Conservation (phyloP, 1,284 basidiomycete species). For the Sanghuangporus sanghuang region DNA sequence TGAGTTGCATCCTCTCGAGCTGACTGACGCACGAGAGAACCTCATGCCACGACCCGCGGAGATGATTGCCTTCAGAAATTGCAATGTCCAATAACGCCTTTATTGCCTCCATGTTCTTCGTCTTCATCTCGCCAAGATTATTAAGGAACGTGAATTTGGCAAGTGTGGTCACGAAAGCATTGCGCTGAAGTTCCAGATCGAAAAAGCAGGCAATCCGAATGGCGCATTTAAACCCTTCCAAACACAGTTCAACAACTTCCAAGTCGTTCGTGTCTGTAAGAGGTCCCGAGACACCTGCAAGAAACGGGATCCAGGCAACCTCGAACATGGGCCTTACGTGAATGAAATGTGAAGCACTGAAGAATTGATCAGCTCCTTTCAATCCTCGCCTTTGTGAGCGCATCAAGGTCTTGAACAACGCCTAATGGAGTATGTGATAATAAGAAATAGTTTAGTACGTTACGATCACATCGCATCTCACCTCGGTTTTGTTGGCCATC, state of each 20-base stretch:
- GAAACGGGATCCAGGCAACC: slow-evolving; percentile 95
- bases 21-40: slow-evolving; percentile 95
- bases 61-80: slow-evolving; percentile 88
- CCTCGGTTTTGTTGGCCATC: slow-evolving; percentile 95
- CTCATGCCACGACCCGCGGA: slow-evolving; percentile 95
- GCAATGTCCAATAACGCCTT: slow-evolving; percentile 91
- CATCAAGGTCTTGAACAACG: slow-evolving; percentile 86
- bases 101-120: slow-evolving; percentile 98
- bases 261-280: slow-evolving; percentile 91
- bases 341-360: slow-evolving; percentile 90
- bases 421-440: slow-evolving; percentile 37
- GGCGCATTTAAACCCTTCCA: slow-evolving; percentile 91
- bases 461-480: slow-evolving; percentile 27
- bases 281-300: slow-evolving; percentile 89
- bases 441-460: background rate
- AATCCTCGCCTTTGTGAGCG: slow-evolving; percentile 79
- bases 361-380: slow-evolving; percentile 78
- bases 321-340: slow-evolving; percentile 98
- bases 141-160: slow-evolving; percentile 95
- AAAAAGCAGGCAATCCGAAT: slow-evolving; percentile 94
- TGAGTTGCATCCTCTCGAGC: slow-evolving; percentile 95
- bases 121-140: slow-evolving; percentile 96
- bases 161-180: slow-evolving; percentile 97
- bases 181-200: slow-evolving; percentile 91
- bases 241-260: slow-evolving; percentile 85